Evolutionary conservation across 805 yeast genomes (phyloP), one percentile per base, ranked within the genome.

Genomic region (Wickerhamiella domercqiae): DNA sequence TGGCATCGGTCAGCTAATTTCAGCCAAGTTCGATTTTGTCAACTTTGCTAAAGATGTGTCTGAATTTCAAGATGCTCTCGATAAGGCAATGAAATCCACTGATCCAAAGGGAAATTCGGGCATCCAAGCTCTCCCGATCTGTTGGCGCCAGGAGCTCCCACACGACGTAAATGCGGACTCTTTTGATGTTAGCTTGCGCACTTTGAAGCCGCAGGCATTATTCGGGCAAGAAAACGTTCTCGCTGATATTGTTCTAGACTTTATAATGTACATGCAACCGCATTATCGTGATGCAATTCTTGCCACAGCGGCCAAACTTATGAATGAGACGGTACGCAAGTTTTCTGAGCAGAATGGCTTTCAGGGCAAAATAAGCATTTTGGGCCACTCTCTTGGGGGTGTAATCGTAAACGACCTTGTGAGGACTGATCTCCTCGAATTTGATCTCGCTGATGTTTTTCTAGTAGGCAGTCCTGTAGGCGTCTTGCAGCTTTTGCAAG

Each of bases 341-440:
- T 87, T 74, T 54, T 56, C 64, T 41, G 66, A 73, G 36, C 60
- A 68, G 34, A 74, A 86, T 45, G 57, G 64, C 15, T 81, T 80
- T 55, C 13, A 16, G 16, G 13, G 21, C 11, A 14, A 14, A 5
- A 15, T 30, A 7, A 7, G 6, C 6, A 56, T 87, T 2, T 61
- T 84, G 41, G 97, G 95, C 1, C 98, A 87, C 55, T 87, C 97
- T 0, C 61, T 87, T 25, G 98, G 98, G 0, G 78, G 94, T 3
- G 79, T 87, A 0, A 79, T 87, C 25, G 63, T 75, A 2, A 73
- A 81, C 51, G 96, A 87, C 53, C 63, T 87, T 11, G 54, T 84
- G 16, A 52, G 53, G 1, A 54, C 52, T 26, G 53, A 56, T 9
- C 46, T 48, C 15, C 63, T 87, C 17, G 68, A 70, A 22, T 87